Percentiles rank a stretch among this genome's conserved stretches.
Conservation (phyloP, 2,329 filamentous ascomycete genomes). For the Cryphonectria naterciae region DNA sequence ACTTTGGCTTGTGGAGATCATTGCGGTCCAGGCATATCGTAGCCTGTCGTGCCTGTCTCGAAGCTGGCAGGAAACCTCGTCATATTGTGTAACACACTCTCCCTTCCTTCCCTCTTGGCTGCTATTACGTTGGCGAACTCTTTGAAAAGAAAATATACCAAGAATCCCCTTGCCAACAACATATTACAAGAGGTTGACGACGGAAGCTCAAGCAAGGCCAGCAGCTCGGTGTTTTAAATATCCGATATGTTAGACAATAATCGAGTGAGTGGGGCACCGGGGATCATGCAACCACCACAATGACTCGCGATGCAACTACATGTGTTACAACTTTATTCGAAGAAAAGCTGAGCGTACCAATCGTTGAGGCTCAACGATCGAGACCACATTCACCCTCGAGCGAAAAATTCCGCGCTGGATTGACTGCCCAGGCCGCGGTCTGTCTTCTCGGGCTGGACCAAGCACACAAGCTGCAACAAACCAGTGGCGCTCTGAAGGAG, state of each 20-base stretch:
- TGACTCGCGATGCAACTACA: constrained; percentile 6
- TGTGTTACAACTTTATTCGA: neutral
- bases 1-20: neutral
- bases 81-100: neutral
- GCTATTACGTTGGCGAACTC: neutral
- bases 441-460: neutral
- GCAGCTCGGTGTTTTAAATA: neutral
- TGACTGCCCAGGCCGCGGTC: neutral
- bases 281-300: neutral
- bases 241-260: neutral
- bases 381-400: neutral
- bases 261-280: constrained; percentile 9
- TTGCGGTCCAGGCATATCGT: neutral
- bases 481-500: neutral
- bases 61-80: neutral
- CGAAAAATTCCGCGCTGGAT: neutral
- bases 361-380: neutral
- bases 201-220: neutral
- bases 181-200: neutral
- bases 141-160: neutral
- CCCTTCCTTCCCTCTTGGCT: neutral
- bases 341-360: neutral
- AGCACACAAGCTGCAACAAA: neutral
- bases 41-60: neutral
- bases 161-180: neutral